Evolutionary conservation across 2,329 filamentous ascomycete species (phyloP).

Genomic region (Exserohilum turcica): DNA sequence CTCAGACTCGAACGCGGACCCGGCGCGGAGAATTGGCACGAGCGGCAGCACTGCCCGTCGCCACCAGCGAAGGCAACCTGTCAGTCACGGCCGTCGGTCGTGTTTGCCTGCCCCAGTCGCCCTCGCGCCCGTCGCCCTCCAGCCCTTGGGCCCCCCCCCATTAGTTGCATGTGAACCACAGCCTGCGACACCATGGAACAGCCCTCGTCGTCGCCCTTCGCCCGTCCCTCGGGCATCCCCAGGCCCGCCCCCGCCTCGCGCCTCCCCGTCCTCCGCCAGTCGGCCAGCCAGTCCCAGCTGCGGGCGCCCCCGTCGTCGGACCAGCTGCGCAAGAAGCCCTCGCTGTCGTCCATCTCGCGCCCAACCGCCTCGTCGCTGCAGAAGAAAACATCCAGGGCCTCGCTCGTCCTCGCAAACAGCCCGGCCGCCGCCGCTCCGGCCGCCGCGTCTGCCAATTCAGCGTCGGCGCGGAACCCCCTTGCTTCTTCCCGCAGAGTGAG

Average conservation of each 20-base stretch:
- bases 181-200: slow-evolving; percentile 41
- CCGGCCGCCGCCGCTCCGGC: slow-evolving; percentile 19
- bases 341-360: slow-evolving; percentile 30
- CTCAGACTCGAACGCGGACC: slow-evolving; percentile 16
- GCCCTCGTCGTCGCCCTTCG: slow-evolving; percentile 34
- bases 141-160: slow-evolving; percentile 6
- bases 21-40: slow-evolving; percentile 17
- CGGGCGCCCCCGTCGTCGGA: slow-evolving; percentile 53
- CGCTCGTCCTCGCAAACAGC: slow-evolving; percentile 33
- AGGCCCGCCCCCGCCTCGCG: slow-evolving; percentile 55
- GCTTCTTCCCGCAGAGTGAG: slow-evolving; percentile 30
- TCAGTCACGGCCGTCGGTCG: slow-evolving; percentile 4
- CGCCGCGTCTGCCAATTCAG: slow-evolving; percentile 18
- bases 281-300: slow-evolving; percentile 48
- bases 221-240: slow-evolving; percentile 51
- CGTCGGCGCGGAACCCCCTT: slow-evolving; percentile 30
- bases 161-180: no score
- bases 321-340: slow-evolving; percentile 44
- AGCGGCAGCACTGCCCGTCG: no score
- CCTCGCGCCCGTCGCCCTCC: not conserved
- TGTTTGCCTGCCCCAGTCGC: slow-evolving; percentile 6
- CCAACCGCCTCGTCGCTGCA: slow-evolving; percentile 28
- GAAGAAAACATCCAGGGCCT: slow-evolving; percentile 40
- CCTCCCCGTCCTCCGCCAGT: slow-evolving; percentile 55
- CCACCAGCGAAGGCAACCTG: slow-evolving; percentile 8